Percentiles rank a stretch among this genome's conserved stretches.
Evolutionary conservation across 73 alveolate genomes (phyloP).

Genomic region (Blepharisma japonicum): DNA sequence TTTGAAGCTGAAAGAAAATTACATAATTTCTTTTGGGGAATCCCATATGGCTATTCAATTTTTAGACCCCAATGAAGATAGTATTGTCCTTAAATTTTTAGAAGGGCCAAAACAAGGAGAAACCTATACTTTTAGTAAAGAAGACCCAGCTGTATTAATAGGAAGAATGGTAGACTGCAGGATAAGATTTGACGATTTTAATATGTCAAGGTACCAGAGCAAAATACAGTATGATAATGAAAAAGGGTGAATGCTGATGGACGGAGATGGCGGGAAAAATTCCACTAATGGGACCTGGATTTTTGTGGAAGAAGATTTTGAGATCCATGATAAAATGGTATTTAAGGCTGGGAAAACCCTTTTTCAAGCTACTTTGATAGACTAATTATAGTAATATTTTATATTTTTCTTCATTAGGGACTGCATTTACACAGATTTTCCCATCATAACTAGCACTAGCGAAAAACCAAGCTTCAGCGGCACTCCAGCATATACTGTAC

Average conservation of each 20-base stretch:
- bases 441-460: conserved; percentile 39
- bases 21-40: conserved; percentile 47
- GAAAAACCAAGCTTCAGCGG: conserved; percentile 26
- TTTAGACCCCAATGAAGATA: conserved; percentile 3
- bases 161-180: conserved; percentile 51
- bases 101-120: conserved; percentile 38
- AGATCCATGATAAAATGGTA: conserved; percentile 46
- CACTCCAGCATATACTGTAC: background rate
- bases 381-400: conserved; percentile 28
- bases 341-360: conserved; percentile 50
- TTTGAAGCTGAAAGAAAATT: conserved; percentile 41
- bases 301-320: conserved; percentile 67
- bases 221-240: conserved; percentile 36
- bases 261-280: conserved; percentile 76
- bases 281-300: conserved; percentile 89
- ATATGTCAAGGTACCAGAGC: conserved; percentile 45
- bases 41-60: conserved; percentile 40
- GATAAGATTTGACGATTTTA: conserved; percentile 40
- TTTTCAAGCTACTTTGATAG: conserved; percentile 13
- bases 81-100: conserved; percentile 21
- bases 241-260: conserved; percentile 66
- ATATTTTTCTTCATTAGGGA: conserved; percentile 26
- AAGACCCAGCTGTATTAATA: conserved; percentile 3
- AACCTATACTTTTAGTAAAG: conserved; percentile 20
- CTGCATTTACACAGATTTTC: conserved; percentile 29